Conservation (phyloP, 2,329 filamentous ascomycete species). For the Penicillium glabrum region DNA sequence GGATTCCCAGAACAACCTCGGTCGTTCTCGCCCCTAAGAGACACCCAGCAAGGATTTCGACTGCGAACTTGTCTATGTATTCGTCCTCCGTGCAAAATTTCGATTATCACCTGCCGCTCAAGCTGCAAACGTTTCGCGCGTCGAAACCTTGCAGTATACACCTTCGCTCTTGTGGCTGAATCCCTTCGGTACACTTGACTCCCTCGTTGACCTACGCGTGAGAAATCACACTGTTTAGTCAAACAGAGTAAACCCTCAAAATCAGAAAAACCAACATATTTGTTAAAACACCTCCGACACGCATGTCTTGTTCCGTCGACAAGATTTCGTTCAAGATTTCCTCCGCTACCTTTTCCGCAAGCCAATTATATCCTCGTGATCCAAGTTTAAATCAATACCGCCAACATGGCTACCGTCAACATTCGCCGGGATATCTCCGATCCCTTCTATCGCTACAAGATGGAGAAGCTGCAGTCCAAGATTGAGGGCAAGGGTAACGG, state of each 20-base stretch:
- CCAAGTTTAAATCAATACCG: conserved; percentile 37
- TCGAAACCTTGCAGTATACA: conserved; percentile 89
- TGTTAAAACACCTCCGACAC: conserved; percentile 31
- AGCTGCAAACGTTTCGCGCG: conserved; percentile 96
- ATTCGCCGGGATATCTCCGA: conserved; percentile 97
- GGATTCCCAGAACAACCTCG: conserved; percentile 29
- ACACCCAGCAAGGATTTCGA: conserved; percentile 34
- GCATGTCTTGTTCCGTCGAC: conserved; percentile 61
- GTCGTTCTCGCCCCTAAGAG: conserved; percentile 38
- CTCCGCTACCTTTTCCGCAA: conserved; percentile 34
- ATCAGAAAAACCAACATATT: conserved; percentile 10
- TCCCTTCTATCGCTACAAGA: conserved; percentile 99
- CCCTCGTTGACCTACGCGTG: conserved; percentile 26
- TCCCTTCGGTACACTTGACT: conserved; percentile 26
- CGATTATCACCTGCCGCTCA: conserved; percentile 89
- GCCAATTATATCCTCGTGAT: conserved; percentile 29
- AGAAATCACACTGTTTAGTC: conserved; percentile 37
- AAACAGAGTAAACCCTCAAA: conserved; percentile 6
- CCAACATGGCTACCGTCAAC: conserved; percentile 95
- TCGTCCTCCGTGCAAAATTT: conserved; percentile 93
- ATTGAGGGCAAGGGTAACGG: conserved; percentile 99
- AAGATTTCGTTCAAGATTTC: conserved; percentile 46
- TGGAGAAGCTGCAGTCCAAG: conserved; percentile 98
- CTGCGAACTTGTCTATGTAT: conserved; percentile 85
- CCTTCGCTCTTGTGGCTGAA: conserved; percentile 91